Evolutionary conservation across 75 land plant genomes (phyloP), one percentile per base, ranked within the genome.

Genomic region (Chamaecyparis obtusa): DNA sequence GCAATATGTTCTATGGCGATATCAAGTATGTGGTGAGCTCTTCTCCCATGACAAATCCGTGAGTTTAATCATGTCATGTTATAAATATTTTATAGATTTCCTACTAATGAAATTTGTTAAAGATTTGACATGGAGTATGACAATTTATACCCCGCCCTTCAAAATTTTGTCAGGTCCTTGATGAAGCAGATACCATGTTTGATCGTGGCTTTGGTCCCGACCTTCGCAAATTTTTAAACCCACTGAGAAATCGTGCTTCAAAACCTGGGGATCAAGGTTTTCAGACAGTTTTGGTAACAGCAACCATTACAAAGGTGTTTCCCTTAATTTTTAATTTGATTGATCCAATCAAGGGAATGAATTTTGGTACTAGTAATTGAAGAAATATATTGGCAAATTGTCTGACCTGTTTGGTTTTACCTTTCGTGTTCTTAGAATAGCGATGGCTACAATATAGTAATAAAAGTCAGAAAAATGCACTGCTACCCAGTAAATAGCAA

Each of bases 1-100:
- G 97, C 24, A 94, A 98, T 85, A 90, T 98, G 90, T 99, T 98
- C 49, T 98, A 96, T 90, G 99, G 99, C 77, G 99, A 98, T 87
- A 96, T 98, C 88, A 98, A 92, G 89, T 98, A 98, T 92, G 91
- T 98, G 96, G 99, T 98, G 85, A 92, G 96, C 82, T 85, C 85
- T 75, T 84, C 13, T 39, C 46, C 64, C 13, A 11, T 84, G 36
- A 55, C 32, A 44, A n/a, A 36, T 21, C 16, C 72, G 13, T 43
- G 39, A 27, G 54, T 86, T 69, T 13, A 33, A 39, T 86, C 49
- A 46, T 80, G 33, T 24, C 54, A 81, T n/a, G 3, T n/a, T 3
- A 46, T 81, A 30, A 41, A 43, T 43, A 27, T 80, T 43, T 43
- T 27, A 24, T 41, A 80, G 24, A 43, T 79, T 80, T 80, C 49